phyloP scores from a whole-genome alignment of 345 rosid species.

The Eucalyptus coolabah region DNA sequence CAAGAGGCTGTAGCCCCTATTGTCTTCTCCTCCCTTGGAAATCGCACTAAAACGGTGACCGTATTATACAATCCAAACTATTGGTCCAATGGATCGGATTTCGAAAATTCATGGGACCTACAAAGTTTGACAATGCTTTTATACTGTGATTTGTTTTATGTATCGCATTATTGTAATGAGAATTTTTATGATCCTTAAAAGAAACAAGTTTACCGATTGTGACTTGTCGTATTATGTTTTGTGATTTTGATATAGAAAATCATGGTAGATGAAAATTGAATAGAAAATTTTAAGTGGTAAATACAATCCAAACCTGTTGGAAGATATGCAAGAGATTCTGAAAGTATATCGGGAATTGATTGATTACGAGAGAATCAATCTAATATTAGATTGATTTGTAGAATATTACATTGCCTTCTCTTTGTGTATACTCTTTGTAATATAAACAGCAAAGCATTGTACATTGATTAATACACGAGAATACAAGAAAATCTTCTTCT shows the following conservation, averaged over 20 bases:
- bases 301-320: neutral
- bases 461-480: too few species aligned
- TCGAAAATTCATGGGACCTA: neutral
- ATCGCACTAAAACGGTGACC: neutral
- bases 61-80: neutral
- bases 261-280: neutral
- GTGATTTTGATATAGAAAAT: rapidly evolving
- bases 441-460: too few species aligned
- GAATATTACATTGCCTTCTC: too few species aligned
- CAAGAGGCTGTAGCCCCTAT: neutral
- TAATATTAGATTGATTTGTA: too few species aligned
- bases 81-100: neutral
- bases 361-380: too few species aligned
- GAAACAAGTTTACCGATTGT: neutral
- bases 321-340: too few species aligned
- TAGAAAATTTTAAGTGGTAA: neutral
- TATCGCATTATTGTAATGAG: neutral
- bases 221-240: neutral
- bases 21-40: neutral
- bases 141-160: neutral
- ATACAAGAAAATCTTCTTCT: too few species aligned
- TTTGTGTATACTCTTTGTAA: too few species aligned
- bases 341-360: too few species aligned
- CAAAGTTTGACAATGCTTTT: neutral
- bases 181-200: neutral